Conservation (phyloP, 2,329 filamentous ascomycete genomes). For the Pseudogymnoascus sp. region DNA sequence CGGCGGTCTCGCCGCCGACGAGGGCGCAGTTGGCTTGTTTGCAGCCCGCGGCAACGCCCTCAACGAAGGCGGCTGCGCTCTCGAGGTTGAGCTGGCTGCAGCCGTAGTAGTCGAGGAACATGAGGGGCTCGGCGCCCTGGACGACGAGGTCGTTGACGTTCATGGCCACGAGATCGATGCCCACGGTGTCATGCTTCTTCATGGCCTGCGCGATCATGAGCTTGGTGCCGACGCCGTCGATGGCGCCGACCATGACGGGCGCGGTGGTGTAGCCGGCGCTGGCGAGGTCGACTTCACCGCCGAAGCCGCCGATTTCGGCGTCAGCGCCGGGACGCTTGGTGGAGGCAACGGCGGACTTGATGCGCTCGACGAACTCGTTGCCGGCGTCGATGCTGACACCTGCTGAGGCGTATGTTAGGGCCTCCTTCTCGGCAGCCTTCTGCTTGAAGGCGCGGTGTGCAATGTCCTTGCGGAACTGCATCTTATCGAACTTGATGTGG, state of each 20-base stretch:
- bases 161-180: constrained; percentile 96
- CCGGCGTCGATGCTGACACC: constrained; percentile 93
- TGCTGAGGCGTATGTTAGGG: constrained; percentile 83
- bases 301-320: constrained; percentile 91
- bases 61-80: constrained; percentile 76
- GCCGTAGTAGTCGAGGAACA: constrained; percentile 97
- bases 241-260: constrained; percentile 83
- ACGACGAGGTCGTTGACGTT: constrained; percentile 98
- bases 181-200: constrained; percentile 86
- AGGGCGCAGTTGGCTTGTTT: constrained; percentile 77
- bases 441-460: constrained; percentile 64
- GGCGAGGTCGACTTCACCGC: constrained; percentile 74
- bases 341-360: constrained; percentile 81
- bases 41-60: constrained; percentile 84
- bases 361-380: constrained; percentile 84
- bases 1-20: constrained; percentile 94
- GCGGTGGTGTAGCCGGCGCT: constrained; percentile 65
- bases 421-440: constrained; percentile 32
- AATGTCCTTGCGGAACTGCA: constrained; percentile 75
- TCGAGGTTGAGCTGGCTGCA: constrained; percentile 79
- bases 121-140: constrained; percentile 87
- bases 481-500: constrained; percentile 58
- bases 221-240: constrained; percentile 95
- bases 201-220: constrained; percentile 90
- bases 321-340: constrained; percentile 82